phyloP scores from a whole-genome alignment of 2,329 filamentous ascomycete genomes.

The Alternaria arbusti region DNA sequence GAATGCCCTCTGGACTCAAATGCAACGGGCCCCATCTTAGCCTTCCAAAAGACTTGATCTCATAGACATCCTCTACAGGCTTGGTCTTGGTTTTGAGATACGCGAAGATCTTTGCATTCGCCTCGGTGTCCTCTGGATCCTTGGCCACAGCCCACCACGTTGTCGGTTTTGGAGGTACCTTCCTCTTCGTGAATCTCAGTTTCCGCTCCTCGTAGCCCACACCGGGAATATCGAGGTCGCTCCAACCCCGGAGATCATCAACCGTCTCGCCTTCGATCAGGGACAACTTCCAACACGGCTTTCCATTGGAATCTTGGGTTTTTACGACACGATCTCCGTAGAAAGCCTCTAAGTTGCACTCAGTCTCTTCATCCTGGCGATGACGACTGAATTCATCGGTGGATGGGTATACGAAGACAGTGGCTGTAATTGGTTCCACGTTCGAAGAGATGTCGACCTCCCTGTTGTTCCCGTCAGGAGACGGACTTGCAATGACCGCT shows the following conservation, averaged over 20 bases:
- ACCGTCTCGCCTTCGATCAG: background rate
- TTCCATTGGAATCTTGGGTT: background rate
- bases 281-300: background rate
- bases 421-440: background rate
- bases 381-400: background rate
- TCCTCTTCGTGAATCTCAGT: background rate
- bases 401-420: background rate
- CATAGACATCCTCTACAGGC: background rate
- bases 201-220: background rate
- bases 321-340: background rate
- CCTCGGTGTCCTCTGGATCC: background rate
- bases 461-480: background rate
- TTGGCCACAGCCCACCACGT: background rate
- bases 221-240: background rate
- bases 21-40: background rate
- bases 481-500: background rate
- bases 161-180: background rate
- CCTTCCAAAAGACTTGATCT: background rate
- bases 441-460: background rate
- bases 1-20: background rate
- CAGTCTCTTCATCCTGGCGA: background rate
- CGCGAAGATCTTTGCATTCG: background rate
- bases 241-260: background rate
- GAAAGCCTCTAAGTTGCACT: background rate
- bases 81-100: background rate